These are phyloP conservation scores for Piromyces finnis DNA, from an alignment of 192 early-diverging fungal species.

Conservation along the genomic window DNA sequence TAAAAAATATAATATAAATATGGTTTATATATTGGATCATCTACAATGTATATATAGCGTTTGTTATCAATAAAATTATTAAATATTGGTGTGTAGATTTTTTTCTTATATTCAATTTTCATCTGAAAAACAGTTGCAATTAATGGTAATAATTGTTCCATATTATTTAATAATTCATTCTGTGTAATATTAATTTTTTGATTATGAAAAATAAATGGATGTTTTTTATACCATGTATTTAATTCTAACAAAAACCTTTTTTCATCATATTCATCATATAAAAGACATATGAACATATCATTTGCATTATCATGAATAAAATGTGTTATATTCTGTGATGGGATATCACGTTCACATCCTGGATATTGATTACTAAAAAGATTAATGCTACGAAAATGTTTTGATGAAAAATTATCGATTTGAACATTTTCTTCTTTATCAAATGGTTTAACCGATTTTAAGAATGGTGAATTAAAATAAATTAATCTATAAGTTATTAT, in stretches of 20 bases:
- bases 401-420: not conserved
- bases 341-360: not conserved
- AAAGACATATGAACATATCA: not conserved
- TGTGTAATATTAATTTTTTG: not conserved
- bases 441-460: not conserved
- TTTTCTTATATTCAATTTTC: not conserved
- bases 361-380: not conserved
- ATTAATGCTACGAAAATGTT: not conserved
- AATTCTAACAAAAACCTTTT: not conserved
- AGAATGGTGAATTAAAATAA: not conserved
- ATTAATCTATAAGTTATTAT: not conserved
- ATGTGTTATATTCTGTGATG: not conserved
- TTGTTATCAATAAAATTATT: not conserved
- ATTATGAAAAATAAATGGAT: not conserved
- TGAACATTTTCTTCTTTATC: not conserved
- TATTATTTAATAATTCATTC: not conserved
- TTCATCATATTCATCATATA: not conserved
- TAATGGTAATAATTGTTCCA: not conserved
- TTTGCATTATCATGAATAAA: not conserved
- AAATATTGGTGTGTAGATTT: not conserved
- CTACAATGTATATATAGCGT: not conserved
- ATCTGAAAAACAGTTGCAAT: not conserved
- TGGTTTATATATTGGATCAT: not conserved
- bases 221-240: not conserved
- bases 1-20: not conserved